These are phyloP conservation scores for Plantago elongata DNA, from an alignment of 257 asterid species.

Conservation along the genomic window DNA sequence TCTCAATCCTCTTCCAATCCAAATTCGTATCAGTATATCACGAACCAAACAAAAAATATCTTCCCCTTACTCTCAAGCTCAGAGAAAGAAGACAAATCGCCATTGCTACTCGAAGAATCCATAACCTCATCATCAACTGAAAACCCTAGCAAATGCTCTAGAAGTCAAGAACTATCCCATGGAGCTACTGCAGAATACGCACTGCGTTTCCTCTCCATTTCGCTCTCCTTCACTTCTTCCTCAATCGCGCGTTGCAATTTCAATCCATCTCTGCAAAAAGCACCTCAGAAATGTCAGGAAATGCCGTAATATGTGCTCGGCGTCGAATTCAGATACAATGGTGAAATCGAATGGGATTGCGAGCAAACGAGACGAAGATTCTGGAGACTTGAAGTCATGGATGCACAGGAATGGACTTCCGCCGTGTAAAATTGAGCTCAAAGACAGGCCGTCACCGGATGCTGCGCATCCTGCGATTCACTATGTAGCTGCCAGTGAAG, in stretches of 20 bases:
- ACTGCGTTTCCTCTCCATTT: conserved; percentile 50
- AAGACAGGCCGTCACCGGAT: conserved; percentile 69
- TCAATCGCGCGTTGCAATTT: conserved; percentile 31
- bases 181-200: conserved; percentile 53
- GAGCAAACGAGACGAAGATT: conserved; percentile 35
- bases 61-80: conserved; percentile 15
- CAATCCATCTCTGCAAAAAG: conserved; percentile 23
- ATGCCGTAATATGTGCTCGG: conserved; percentile 37
- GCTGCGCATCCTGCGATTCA: conserved; percentile 63
- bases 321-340: conserved; percentile 60
- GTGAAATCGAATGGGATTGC: conserved; percentile 43
- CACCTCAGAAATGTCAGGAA: conserved; percentile 22
- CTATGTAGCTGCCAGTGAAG: conserved; percentile 88
- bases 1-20: background rate
- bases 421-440: conserved; percentile 69
- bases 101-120: conserved; percentile 18
- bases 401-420: conserved; percentile 93
- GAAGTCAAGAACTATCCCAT: conserved; percentile 23
- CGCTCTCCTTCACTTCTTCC: conserved; percentile 37
- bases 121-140: conserved; percentile 12
- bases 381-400: conserved; percentile 75
- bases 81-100: conserved; percentile 7
- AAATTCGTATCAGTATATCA: background rate
- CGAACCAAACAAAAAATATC: conserved; percentile 16
- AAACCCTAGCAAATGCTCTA: conserved; percentile 14